Base-by-base conservation (phyloP, 148 eudicot species). In the Heliamphora exappendiculata region DNA sequence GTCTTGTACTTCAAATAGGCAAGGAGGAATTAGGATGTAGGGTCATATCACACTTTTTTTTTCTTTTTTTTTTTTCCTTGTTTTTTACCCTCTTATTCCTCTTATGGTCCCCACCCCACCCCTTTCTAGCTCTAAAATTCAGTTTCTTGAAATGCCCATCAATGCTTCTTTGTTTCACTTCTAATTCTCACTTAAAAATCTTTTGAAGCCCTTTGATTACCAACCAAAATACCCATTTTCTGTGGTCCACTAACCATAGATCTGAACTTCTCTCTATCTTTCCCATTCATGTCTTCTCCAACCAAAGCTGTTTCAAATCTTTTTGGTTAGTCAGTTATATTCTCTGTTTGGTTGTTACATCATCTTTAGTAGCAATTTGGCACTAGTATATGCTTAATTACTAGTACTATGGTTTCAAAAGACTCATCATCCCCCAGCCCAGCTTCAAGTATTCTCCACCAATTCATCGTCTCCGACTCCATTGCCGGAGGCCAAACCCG, bases 361-460 rank as follows among this genome's bases (percentile, higher is more conserved):
- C n/a, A n/a, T n/a, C n/a, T n/a, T n/a, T n/a, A n/a, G n/a, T n/a
- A n/a, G n/a, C n/a, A n/a, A n/a, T n/a, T n/a, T n/a, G n/a, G n/a
- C n/a, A n/a, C n/a, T n/a, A n/a, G n/a, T n/a, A n/a, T n/a, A n/a
- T n/a, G n/a, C n/a, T n/a, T n/a, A n/a, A n/a, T 47, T 76, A 53
- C 13, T 42, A 78, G 72, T 39, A 80, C 51, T 55, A 94, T 94
- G 98, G 98, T 90, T 82, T 88, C 89, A 65, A 87, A 86, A 75
- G 91, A 87, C 39, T 84, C 88, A 37, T 77, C 88, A 42, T 79
- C 87, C 51, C 81, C 87, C 64, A 82, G 82, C 77, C 79, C 88
- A 64, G 75, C 75, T 76, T 82, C 89, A 67, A 86, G 68, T 80
- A 87, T 81, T 57, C 58, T 93, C 37, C 98, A 94, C 76, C 90